Evolutionary conservation across 2,329 filamentous ascomycete species (phyloP).

Genomic region (Lasiodiplodia sp.): DNA sequence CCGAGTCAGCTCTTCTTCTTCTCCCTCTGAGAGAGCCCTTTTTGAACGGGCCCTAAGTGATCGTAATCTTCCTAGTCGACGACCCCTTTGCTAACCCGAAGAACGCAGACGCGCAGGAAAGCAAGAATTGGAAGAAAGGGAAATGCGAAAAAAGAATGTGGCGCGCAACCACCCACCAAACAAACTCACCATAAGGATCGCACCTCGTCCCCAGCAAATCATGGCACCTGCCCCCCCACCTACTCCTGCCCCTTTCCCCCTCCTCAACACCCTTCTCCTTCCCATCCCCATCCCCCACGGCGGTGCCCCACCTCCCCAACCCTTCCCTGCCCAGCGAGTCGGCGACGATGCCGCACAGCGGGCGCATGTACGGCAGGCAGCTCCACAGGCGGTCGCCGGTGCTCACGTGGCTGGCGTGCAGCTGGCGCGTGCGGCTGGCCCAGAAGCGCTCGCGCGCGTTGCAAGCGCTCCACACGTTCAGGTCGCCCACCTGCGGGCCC

Average conservation of each 20-base stretch:
- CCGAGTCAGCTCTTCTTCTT: neutral
- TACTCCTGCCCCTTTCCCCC: constrained; percentile 63
- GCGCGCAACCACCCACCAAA: no score
- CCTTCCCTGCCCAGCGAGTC: constrained; percentile 65
- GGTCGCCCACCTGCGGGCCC: constrained; percentile 81
- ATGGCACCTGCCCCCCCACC: constrained; percentile 72
- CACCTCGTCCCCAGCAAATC: constrained; percentile 84
- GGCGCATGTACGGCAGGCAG: constrained; percentile 77
- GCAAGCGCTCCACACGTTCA: constrained; percentile 80
- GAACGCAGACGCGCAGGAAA: no score
- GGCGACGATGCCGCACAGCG: constrained; percentile 70
- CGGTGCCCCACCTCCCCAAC: constrained; percentile 61
- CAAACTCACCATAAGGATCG: constrained; percentile 71
- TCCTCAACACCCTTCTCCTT: neutral
- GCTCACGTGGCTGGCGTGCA: constrained; percentile 77
- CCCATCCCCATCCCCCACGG: neutral
- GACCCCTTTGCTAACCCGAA: no score
- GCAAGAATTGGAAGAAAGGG: neutral
- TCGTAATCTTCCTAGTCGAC: no score
- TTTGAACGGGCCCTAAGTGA: neutral
- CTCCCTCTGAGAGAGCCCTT: neutral
- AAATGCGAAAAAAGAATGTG: constrained; percentile 12
- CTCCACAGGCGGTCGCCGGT: constrained; percentile 80
- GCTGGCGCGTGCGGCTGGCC: constrained; percentile 79
- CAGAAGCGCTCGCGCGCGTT: constrained; percentile 85